Percentiles rank a stretch among this genome's conserved stretches.
Conservation (phyloP, 75 land plant genomes). For the Pseudotsuga menziesii region DNA sequence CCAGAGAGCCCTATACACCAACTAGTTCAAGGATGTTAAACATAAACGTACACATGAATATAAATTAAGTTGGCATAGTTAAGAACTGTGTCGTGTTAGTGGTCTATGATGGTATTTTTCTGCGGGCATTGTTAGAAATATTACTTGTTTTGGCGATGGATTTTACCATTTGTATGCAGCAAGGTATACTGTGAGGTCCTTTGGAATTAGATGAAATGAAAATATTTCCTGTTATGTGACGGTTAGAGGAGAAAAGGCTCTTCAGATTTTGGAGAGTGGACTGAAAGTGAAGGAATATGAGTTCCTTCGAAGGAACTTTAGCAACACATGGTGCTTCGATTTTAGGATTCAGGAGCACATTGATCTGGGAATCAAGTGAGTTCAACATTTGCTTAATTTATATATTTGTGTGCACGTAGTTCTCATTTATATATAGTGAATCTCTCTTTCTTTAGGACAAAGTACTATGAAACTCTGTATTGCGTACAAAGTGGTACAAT, state of each 20-base stretch:
- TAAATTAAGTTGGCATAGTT: neutral
- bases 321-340: constrained; percentile 87
- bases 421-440: too few species aligned
- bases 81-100: neutral
- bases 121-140: too few species aligned
- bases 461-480: too few species aligned
- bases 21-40: too few species aligned
- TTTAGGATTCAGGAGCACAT: constrained; percentile 96
- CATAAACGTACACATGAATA: too few species aligned
- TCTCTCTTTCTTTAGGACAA: too few species aligned
- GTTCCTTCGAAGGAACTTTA: constrained; percentile 79
- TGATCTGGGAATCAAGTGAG: constrained; percentile 95
- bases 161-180: constrained; percentile 21
- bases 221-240: constrained; percentile 95
- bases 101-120: neutral
- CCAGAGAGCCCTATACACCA: too few species aligned
- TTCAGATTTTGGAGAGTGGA: constrained; percentile 92
- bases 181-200: constrained; percentile 86
- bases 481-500: too few species aligned
- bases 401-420: too few species aligned
- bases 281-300: constrained; percentile 90
- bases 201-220: constrained; percentile 88
- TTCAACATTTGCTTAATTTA: neutral
- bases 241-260: constrained; percentile 89
- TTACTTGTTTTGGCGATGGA: too few species aligned